Base-by-base conservation (phyloP, 352 stramenopile genomes). In the Blastocystis sp. region DNA sequence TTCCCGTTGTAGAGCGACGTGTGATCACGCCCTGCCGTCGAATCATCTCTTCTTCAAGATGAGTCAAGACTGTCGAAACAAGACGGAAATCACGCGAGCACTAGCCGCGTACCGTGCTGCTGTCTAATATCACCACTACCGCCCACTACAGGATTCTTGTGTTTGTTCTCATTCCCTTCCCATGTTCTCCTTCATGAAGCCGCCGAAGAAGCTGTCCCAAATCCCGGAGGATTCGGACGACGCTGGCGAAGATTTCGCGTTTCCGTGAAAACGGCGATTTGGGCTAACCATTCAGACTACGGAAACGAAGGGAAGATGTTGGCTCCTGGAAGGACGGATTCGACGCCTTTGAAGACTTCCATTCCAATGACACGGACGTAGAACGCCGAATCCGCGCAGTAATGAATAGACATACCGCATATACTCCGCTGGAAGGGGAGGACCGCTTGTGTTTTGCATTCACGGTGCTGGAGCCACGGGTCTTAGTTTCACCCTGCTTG, bases 401-500 rank as follows among this genome's bases (percentile, higher is more conserved):
- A 5, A 53, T 10, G 9, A 34, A 19, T 81, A 95, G 93, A 91
- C 91, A 48, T 96, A 95, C 88, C 90, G 92, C 41, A 92, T 93
- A 69, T 96, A 95, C 89, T 89, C 89, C 53, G 92, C 92, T 52
- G 93, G 93, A 38, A 91, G 89, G 17, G 62, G 91, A 53, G 93
- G 93, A 9, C 92, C 93, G 21, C 91, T 94, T 67, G 88, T 95
- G 40, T 91, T 96, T 65, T 89, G 95, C 77, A 90, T 96, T 62
- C 93, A 96, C 81, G 93, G 93, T 59, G 93, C 92, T 23, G 93
- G 93, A 77, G 94, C 94, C 90, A 94, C 92, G 34, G 94, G 92
- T 69, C 93, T 96, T 91, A 95, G 92, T 69, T 96, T 93, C 92
- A 92, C 92, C 79, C 90, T 94, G 21, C 91, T 93, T 53, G 91